phyloP scores from a whole-genome alignment of 225 moss, liverwort and hornwort genomes.

The Pseudisothecium myosuroides region DNA sequence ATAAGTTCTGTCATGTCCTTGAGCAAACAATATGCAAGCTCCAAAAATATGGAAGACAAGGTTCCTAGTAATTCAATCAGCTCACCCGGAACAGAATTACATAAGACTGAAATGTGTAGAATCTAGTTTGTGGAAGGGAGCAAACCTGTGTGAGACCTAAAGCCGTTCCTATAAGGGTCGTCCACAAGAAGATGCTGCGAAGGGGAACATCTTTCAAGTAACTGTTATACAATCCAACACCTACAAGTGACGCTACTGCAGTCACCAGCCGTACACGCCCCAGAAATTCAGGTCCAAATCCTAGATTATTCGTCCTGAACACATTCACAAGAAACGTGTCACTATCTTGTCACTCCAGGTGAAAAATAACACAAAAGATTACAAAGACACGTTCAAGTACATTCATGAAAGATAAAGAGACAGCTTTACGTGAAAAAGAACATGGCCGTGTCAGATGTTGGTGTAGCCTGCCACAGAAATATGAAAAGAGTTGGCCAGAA shows the following conservation, averaged over 20 bases:
- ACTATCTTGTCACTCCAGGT: neutral
- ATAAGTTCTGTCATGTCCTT: neutral
- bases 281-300: conserved; percentile 95
- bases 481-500: conserved; percentile 92
- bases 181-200: conserved; percentile 90
- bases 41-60: neutral
- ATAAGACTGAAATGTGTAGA: neutral
- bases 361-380: neutral
- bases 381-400: neutral
- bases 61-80: neutral
- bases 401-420: neutral
- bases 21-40: neutral
- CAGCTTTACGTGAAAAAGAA: conserved; percentile 85
- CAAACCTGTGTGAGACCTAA: conserved; percentile 85
- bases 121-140: neutral
- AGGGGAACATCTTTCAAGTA: conserved; percentile 71
- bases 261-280: conserved; percentile 89
- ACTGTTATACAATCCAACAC: conserved; percentile 83
- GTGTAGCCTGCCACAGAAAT: conserved; percentile 97
- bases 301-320: conserved; percentile 78
- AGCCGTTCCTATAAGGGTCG: conserved; percentile 60
- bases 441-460: conserved; percentile 97
- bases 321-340: neutral
- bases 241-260: conserved; percentile 82
- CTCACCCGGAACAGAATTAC: neutral